These are phyloP conservation scores for Pichia sp. DNA, from an alignment of 1,139 yeast species.

Conservation along the genomic window DNA sequence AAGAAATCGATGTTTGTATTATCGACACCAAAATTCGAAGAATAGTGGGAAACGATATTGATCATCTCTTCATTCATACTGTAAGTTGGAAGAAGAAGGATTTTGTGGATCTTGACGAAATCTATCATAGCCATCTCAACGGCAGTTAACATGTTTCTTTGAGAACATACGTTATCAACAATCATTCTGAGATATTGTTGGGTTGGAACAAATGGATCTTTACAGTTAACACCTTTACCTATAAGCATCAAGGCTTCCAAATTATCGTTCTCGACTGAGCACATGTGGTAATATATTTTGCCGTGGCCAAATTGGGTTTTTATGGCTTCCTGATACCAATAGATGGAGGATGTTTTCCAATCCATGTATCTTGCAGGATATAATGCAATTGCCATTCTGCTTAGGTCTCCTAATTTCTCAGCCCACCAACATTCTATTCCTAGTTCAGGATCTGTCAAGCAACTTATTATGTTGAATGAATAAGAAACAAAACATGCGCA, in stretches of 20 bases:
- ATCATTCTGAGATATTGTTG: constrained; percentile 70
- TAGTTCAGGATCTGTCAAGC: constrained; percentile 33
- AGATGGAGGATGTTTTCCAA: constrained; percentile 75
- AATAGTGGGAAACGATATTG: constrained; percentile 62
- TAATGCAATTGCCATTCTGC: constrained; percentile 78
- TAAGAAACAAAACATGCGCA: constrained; percentile 34
- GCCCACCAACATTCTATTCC: constrained; percentile 64
- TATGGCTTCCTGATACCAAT: constrained; percentile 71
- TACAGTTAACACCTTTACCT: constrained; percentile 72
- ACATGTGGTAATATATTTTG: constrained; percentile 74
- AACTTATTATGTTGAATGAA: constrained; percentile 33
- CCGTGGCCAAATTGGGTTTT: constrained; percentile 74
- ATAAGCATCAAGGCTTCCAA: constrained; percentile 73
- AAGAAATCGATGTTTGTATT: constrained; percentile 61
- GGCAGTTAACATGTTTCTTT: constrained; percentile 57
- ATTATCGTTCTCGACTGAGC: constrained; percentile 77
- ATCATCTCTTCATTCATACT: constrained; percentile 47
- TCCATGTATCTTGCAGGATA: constrained; percentile 74
- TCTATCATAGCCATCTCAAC: constrained; percentile 60
- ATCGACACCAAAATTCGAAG: constrained; percentile 67
- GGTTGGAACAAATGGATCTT: constrained; percentile 80
- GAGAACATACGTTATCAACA: constrained; percentile 72
- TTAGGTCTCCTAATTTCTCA: constrained; percentile 72
- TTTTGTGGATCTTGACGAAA: constrained; percentile 62
- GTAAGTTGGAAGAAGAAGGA: constrained; percentile 48